Evolutionary conservation across 768 basidiomycete species (phyloP).

Genomic region (Rhizopogon sp.): DNA sequence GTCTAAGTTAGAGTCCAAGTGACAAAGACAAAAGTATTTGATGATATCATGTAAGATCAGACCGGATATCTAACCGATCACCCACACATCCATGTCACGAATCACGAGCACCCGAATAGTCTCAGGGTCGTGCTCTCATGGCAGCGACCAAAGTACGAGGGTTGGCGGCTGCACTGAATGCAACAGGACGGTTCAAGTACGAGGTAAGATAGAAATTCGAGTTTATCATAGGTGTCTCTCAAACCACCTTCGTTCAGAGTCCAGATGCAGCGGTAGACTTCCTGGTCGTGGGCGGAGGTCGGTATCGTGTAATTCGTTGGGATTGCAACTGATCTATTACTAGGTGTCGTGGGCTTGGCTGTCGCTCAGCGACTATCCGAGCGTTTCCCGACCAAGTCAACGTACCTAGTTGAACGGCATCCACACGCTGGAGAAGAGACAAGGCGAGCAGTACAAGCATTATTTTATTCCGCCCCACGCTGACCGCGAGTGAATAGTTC

Average conservation of each 20-base stretch:
- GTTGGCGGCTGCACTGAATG: constrained; percentile 57
- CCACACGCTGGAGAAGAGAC: constrained; percentile 76
- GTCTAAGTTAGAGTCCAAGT: neutral
- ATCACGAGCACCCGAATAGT: neutral
- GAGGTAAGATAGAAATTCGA: constrained; percentile 38
- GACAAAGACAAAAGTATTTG: neutral
- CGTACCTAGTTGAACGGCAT: constrained; percentile 80
- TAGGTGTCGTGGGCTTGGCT: constrained; percentile 83
- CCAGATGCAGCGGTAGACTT: constrained; percentile 78
- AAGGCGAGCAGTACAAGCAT: constrained; percentile 42
- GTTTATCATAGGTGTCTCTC: neutral
- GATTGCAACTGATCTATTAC: neutral
- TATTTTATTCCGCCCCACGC: neutral
- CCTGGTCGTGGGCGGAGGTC: constrained; percentile 85
- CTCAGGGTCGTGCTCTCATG: constrained; percentile 11
- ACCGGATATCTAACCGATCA: constrained; percentile 7
- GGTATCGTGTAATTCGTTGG: neutral
- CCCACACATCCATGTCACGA: neutral
- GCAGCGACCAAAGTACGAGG: constrained; percentile 37
- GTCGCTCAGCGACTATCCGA: constrained; percentile 71
- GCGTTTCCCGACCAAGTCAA: constrained; percentile 61
- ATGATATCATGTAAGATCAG: constrained; percentile 19
- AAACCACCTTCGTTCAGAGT: constrained; percentile 27
- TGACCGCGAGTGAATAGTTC: constrained; percentile 46
- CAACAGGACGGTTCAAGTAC: constrained; percentile 51